A percentile compares a stretch with the other conserved stretches of the same genome.
Evolutionary conservation across 805 yeast genomes (phyloP).

Genomic region (Metschnikowia santaceciliae): DNA sequence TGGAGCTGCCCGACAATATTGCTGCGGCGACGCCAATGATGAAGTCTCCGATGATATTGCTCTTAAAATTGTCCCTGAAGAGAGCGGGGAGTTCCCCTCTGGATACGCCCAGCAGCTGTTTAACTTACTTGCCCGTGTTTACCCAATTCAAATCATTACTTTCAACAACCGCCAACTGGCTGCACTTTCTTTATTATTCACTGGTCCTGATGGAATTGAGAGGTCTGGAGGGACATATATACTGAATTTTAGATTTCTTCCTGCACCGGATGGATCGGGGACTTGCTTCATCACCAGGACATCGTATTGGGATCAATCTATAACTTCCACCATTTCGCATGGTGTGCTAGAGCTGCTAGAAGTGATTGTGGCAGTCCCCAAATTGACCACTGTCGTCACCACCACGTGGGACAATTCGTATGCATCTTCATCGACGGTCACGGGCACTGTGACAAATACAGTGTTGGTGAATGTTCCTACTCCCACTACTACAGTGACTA

Average conservation of each 20-base stretch:
- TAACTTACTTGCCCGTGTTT: neutral
- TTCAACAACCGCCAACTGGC: conserved; percentile 9
- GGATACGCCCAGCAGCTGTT: conserved; percentile 5
- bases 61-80: conserved; percentile 8
- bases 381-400: neutral
- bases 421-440: neutral
- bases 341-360: conserved; percentile 1
- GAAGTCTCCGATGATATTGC: conserved; percentile 2
- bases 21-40: conserved; percentile 13
- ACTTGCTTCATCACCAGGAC: conserved; percentile 2
- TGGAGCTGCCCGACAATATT: neutral
- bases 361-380: conserved; percentile 11
- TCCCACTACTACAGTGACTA: conserved; percentile 1
- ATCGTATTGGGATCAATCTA: conserved; percentile 2
- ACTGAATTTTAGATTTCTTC: no score
- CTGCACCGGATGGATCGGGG: no score
- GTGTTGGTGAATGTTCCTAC: conserved; percentile 9
- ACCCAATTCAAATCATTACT: neutral
- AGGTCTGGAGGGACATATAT: no score
- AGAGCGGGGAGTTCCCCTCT: conserved; percentile 4
- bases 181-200: no score
- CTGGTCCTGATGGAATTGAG: no score
- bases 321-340: neutral
- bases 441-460: conserved; percentile 6
- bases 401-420: neutral